Conservation (phyloP, 441 rosid species). For the Adansonia grandidieri region DNA sequence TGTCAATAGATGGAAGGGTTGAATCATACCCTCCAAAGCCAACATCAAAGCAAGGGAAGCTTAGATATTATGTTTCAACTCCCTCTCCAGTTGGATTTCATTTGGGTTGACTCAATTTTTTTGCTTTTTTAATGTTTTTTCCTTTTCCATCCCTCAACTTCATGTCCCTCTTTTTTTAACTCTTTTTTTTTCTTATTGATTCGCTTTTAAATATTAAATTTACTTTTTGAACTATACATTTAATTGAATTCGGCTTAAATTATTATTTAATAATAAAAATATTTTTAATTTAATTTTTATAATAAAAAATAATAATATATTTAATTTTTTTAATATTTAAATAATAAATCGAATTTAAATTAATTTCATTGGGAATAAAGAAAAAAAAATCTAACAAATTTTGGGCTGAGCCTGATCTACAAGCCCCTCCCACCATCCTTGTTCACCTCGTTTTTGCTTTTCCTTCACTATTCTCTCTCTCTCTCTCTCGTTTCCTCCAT, state of each 20-base stretch:
- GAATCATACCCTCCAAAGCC: slow-evolving; percentile 21
- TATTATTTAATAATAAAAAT: too few relatives aligned
- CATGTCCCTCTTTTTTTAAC: not conserved
- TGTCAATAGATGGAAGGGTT: slow-evolving; percentile 5
- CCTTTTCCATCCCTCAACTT: not conserved
- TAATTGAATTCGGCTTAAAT: too few relatives aligned
- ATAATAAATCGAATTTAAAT: too few relatives aligned
- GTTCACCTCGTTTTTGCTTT: slow-evolving; percentile 48
- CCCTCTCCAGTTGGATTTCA: not conserved
- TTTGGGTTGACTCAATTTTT: not conserved
- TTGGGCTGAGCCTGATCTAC: too few relatives aligned
- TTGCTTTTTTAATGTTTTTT: not conserved
- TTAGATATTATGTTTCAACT: slow-evolving; percentile 14
- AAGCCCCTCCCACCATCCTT: too few relatives aligned
- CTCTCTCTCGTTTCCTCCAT: slow-evolving; percentile 62
- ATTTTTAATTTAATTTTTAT: too few relatives aligned
- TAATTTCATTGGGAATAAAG: too few relatives aligned
- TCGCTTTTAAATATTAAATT: not conserved
- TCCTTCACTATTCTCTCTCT: slow-evolving; percentile 47
- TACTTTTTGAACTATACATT: not conserved
- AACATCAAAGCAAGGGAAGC: not conserved
- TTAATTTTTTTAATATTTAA: too few relatives aligned
- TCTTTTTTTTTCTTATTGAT: not conserved
- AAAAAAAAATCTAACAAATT: too few relatives aligned
- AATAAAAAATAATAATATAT: too few relatives aligned